Percentiles rank a stretch among this genome's conserved stretches.
phyloP scores from a whole-genome alignment of 2,329 filamentous ascomycete genomes.

The Fusarium sp. region DNA sequence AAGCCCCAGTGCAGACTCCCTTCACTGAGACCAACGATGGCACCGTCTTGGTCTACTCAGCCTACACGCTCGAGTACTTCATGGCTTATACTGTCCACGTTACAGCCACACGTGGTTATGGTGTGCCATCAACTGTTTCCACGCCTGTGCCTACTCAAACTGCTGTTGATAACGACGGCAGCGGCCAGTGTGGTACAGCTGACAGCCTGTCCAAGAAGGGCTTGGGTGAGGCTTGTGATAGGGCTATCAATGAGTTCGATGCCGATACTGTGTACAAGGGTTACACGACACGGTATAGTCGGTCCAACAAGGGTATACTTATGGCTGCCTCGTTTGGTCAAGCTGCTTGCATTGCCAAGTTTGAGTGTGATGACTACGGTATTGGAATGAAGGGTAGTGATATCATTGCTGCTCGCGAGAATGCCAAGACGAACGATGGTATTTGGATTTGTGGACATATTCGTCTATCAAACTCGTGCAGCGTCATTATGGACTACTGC shows the following conservation, averaged over 20 bases:
- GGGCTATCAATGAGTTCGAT: slow-evolving; percentile 7
- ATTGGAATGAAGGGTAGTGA: slow-evolving; percentile 11
- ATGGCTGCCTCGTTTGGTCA: not conserved
- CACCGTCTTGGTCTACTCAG: slow-evolving; percentile 1
- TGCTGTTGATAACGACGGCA: slow-evolving; percentile 12
- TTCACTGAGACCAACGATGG: slow-evolving; percentile 4
- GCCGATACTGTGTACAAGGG: slow-evolving; percentile 8
- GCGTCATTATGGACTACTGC: slow-evolving; percentile 12
- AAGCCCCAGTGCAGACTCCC: not conserved
- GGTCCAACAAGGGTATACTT: slow-evolving; percentile 3
- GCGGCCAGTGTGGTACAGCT: slow-evolving; percentile 8
- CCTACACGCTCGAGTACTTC: not conserved
- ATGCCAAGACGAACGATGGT: not conserved
- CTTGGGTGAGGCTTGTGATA: slow-evolving; percentile 3
- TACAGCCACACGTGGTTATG: not conserved
- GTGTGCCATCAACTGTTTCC: not conserved
- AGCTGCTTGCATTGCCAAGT: slow-evolving; percentile 17
- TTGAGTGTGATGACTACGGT: slow-evolving; percentile 20
- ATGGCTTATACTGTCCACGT: not conserved
- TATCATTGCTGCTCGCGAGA: slow-evolving; percentile 8
- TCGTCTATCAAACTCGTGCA: slow-evolving; percentile 14
- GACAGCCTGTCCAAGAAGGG: slow-evolving; percentile 9
- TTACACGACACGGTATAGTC: slow-evolving; percentile 9
- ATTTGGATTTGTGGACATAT: slow-evolving; percentile 21
- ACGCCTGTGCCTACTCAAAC: slow-evolving; percentile 13